These are phyloP conservation scores for Aciculosporium take DNA, from an alignment of 2,329 filamentous ascomycete genomes.

Conservation along the genomic window DNA sequence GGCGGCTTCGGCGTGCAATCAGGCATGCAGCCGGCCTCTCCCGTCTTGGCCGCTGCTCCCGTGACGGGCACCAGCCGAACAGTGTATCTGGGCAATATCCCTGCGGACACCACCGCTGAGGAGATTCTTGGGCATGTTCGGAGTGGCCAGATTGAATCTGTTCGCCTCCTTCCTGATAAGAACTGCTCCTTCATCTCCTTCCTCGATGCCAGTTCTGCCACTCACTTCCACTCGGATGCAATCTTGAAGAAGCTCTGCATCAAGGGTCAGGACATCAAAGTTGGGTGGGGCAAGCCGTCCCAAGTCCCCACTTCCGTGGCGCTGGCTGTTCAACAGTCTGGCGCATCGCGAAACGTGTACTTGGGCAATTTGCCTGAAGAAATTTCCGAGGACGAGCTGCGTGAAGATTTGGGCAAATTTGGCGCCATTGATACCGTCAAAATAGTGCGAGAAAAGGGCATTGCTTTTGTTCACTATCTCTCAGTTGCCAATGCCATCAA, in stretches of 20 bases:
- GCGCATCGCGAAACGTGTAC: constrained; percentile 93
- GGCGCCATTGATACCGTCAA: constrained; percentile 95
- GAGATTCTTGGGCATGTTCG: constrained; percentile 93
- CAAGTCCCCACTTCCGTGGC: constrained; percentile 95
- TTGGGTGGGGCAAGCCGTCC: constrained; percentile 97
- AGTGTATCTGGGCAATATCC: constrained; percentile 95
- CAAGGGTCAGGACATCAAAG: constrained; percentile 98
- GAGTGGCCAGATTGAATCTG: constrained; percentile 98
- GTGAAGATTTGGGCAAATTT: constrained; percentile 91
- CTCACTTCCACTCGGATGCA: constrained; percentile 97
- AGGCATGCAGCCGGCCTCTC: constrained; percentile 51
- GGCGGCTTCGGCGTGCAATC: constrained; percentile 50
- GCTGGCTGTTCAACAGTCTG: constrained; percentile 93
- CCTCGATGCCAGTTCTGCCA: constrained; percentile 91
- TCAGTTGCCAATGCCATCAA: constrained; percentile 98
- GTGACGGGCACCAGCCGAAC: constrained; percentile 87
- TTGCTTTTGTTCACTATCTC: constrained; percentile 93
- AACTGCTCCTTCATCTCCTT: constrained; percentile 99
- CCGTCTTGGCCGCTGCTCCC: constrained; percentile 64
- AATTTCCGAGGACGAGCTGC: constrained; percentile 76
- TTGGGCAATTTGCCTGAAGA: constrained; percentile 87
- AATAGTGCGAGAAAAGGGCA: constrained; percentile 93
- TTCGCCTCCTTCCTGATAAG: constrained; percentile 91
- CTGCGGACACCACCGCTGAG: constrained; percentile 91
- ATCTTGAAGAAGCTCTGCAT: constrained; percentile 99